These are phyloP conservation scores for Phanerochaete carnosa DNA, from an alignment of 768 basidiomycete species.

Conservation along the genomic window DNA sequence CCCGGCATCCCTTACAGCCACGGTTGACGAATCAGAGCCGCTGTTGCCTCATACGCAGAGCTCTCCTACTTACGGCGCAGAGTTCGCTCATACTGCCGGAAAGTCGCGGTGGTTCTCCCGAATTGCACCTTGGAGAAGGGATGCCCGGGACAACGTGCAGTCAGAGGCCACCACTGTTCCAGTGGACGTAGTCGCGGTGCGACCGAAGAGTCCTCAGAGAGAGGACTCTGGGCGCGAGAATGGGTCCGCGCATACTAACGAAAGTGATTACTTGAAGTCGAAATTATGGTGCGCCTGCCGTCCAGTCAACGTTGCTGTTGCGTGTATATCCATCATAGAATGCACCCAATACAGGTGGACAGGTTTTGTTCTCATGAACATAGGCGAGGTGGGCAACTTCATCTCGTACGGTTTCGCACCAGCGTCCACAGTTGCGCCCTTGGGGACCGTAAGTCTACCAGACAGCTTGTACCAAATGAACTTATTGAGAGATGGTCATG, in stretches of 20 bases:
- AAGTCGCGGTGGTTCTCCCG: neutral
- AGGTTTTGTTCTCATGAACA: constrained; percentile 84
- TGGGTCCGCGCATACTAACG: constrained; percentile 26
- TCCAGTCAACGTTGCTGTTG: neutral
- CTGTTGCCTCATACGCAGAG: neutral
- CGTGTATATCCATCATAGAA: neutral
- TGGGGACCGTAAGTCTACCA: constrained; percentile 75
- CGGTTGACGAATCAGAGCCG: constrained; percentile 4
- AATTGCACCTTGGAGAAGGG: constrained; percentile 1
- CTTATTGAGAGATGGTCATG: constrained; percentile 4
- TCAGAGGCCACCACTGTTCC: constrained; percentile 6
- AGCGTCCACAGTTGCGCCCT: constrained; percentile 89
- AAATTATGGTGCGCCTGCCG: constrained; percentile 65
- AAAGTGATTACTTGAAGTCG: constrained; percentile 77
- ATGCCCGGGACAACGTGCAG: neutral
- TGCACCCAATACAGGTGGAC: constrained; percentile 62
- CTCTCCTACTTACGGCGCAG: neutral
- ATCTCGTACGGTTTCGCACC: constrained; percentile 88
- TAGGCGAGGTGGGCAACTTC: constrained; percentile 90
- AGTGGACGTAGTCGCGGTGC: constrained; percentile 11
- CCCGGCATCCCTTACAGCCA: neutral
- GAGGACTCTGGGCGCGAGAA: constrained; percentile 3
- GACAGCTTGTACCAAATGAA: neutral
- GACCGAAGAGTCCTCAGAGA: constrained; percentile 3
- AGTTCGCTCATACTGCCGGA: neutral